Conservation (phyloP, 805 yeast species). For the Candida michaelii region DNA sequence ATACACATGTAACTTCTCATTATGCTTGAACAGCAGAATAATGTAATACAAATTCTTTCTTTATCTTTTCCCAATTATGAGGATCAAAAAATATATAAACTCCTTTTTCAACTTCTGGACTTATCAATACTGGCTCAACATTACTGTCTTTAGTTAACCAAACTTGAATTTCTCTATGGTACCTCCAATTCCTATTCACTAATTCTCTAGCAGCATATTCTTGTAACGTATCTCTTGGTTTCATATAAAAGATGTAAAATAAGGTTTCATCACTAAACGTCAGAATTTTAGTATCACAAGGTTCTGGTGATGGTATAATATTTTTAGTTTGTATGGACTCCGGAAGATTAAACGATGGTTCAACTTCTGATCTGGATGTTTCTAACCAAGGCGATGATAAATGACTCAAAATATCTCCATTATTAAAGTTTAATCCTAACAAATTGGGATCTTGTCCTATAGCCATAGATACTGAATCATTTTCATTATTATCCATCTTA, state of each 20-base stretch:
- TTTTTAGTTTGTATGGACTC: conserved; percentile 31
- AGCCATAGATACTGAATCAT: conserved; percentile 54
- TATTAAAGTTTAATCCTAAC: conserved; percentile 60
- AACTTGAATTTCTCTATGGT: conserved; percentile 90
- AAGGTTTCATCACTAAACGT: conserved; percentile 86
- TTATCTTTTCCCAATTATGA: conserved; percentile 91
- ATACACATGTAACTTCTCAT: conserved; percentile 3
- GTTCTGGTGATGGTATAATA: conserved; percentile 40
- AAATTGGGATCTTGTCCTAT: conserved; percentile 73
- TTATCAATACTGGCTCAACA: conserved; percentile 78
- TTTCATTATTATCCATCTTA: conserved; percentile 61
- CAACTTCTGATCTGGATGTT: conserved; percentile 84
- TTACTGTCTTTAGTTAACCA: conserved; percentile 95
- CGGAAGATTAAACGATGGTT: conserved; percentile 76
- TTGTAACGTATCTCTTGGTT: conserved; percentile 89
- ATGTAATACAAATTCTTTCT: conserved; percentile 59
- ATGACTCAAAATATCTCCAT: conserved; percentile 53
- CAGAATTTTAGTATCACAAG: conserved; percentile 51
- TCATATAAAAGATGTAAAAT: conserved; percentile 89
- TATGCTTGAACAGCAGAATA: conserved; percentile 39
- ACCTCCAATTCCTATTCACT: conserved; percentile 93
- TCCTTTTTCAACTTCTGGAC: conserved; percentile 87
- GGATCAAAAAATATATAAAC: conserved; percentile 95
- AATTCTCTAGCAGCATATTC: conserved; percentile 92
- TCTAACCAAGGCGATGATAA: conserved; percentile 96